Percentiles rank a stretch among this genome's conserved stretches.
phyloP scores from a whole-genome alignment of 164 flowering plant species.

The Magnolia officinalis region DNA sequence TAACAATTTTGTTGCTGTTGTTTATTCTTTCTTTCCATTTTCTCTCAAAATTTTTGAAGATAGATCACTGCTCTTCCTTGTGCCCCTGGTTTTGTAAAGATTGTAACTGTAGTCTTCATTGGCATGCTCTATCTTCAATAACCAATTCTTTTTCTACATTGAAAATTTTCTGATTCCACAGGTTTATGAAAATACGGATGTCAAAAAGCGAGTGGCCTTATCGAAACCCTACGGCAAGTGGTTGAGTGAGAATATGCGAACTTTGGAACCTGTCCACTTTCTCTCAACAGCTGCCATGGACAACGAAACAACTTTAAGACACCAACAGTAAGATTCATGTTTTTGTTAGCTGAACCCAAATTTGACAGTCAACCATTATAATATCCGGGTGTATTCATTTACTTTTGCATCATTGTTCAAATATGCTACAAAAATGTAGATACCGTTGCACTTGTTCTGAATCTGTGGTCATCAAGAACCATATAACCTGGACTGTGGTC shows the following conservation, averaged over 20 bases:
- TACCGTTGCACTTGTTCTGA: not conserved
- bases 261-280: conserved; percentile 69
- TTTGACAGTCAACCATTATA: not conserved
- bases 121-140: no score
- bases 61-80: no score
- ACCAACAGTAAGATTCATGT: conserved; percentile 75
- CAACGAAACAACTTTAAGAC: conserved; percentile 67
- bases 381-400: not conserved
- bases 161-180: conserved; percentile 19
- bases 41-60: no score
- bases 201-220: conserved; percentile 79
- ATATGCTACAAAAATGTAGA: not conserved
- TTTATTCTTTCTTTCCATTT: no score
- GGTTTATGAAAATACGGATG: conserved; percentile 98
- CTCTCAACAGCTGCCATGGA: conserved; percentile 67
- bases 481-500: not conserved
- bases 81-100: no score
- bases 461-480: not conserved
- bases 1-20: no score
- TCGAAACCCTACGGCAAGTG: conserved; percentile 86
- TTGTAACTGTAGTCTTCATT: no score
- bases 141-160: no score
- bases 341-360: conserved; percentile 9
- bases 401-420: not conserved
- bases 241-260: conserved; percentile 73